Evolutionary conservation across 495 filamentous ascomycete genomes (phyloP), one percentile per base, ranked within the genome.

Genomic region (Penicillium steckii): DNA sequence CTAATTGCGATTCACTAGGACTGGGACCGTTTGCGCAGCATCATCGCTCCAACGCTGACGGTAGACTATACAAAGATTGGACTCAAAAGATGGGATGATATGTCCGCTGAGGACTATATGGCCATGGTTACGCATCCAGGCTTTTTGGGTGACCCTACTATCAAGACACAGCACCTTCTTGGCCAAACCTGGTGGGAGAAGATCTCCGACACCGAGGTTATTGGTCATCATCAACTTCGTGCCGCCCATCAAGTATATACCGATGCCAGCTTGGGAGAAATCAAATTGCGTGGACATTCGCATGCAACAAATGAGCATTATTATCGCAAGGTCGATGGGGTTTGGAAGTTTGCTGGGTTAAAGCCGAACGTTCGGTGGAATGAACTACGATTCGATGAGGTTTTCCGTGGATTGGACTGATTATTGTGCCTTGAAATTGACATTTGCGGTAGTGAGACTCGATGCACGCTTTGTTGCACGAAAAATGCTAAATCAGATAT

Each of bases 271-370:
- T 17, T 68, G 40, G 38, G 64, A 29, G 59, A 60, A 25, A 69
- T 75, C 4, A 66, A 60, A 44, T 45, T 64, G 13, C 71, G 73
- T 19, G 75, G 73, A 0, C 87, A 91, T 60, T 81, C 79, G 13
- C 88, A 92, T 70, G 82, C 79, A 46, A 83, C 82, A 49, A 88
- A 86, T 65, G 79, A 79, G 57, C 84, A 88, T 64, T 87, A 81
- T 66, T 91, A 91, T 68, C 76, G 74, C 48, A 90, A 88, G 78
- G 72, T 89, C 18, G 71, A 89, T 56, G 87, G 87, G 4, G 81
- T 84, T 50, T 92, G 89, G 89, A 93, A 91, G 72, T 89, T 91
- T 68, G 87, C 87, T 1, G 88, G 89, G 1, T 70, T 93, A 45
- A 73, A 76, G 62, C 88, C 89, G 1, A 74, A 82, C 43, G 86